Conservation (phyloP, 345 rosid genomes). For the Iberis pinnata region DNA sequence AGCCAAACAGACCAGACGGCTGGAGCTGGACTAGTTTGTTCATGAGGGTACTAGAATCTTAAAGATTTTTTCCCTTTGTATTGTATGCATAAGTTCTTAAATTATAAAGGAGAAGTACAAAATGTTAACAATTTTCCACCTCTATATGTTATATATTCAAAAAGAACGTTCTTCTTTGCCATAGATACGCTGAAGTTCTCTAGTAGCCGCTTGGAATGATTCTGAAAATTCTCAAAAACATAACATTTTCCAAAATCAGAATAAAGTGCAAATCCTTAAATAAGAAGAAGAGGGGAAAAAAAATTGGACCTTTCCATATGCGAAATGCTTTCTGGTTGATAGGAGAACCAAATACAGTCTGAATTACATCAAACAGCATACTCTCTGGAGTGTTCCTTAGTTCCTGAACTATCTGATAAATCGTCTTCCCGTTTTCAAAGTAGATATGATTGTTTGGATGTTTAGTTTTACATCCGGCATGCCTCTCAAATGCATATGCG, state of each 20-base stretch:
- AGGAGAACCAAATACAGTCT: constrained; percentile 74
- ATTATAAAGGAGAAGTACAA: too few species aligned
- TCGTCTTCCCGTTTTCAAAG: constrained; percentile 92
- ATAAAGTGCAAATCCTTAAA: neutral
- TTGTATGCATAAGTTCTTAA: too few species aligned
- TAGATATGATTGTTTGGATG: constrained; percentile 93
- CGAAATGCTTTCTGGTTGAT: constrained; percentile 86
- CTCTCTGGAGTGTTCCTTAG: constrained; percentile 68
- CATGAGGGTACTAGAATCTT: constrained; percentile 18
- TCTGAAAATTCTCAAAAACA: constrained; percentile 40
- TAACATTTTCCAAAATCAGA: neutral
- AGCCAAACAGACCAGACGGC: constrained; percentile 32
- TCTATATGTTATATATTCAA: constrained; percentile 16
- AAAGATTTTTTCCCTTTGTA: neutral
- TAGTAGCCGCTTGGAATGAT: constrained; percentile 86
- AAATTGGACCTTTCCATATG: constrained; percentile 73
- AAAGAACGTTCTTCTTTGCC: constrained; percentile 65
- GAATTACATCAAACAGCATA: constrained; percentile 66
- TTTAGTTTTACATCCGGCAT: constrained; percentile 87
- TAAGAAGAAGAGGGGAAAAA: neutral
- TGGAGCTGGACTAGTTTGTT: constrained; percentile 30
- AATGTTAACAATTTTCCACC: constrained; percentile 7
- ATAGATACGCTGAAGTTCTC: constrained; percentile 81
- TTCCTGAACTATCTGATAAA: constrained; percentile 91
- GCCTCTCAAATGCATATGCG: constrained; percentile 86